Percentiles rank a stretch among this genome's conserved stretches.
These are phyloP conservation scores for Calvatia gigantea DNA, from an alignment of 768 basidiomycete species.

Conservation along the genomic window DNA sequence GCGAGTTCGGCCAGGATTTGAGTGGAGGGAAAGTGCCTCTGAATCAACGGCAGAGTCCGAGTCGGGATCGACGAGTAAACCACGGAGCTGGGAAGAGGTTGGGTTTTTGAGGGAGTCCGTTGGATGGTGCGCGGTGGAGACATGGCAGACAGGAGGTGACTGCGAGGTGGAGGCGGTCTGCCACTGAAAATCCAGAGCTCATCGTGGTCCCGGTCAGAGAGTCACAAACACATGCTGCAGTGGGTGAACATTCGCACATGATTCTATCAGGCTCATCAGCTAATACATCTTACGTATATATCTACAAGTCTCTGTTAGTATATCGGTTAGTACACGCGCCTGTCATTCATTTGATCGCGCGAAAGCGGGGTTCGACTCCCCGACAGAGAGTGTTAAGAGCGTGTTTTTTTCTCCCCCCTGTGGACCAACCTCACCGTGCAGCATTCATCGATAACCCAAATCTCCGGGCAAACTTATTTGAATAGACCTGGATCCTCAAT, in stretches of 20 bases:
- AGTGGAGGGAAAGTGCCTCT: conserved; percentile 64
- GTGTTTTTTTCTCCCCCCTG: neutral
- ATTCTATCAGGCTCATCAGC: neutral
- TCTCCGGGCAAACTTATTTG: no score
- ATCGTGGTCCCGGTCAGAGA: conserved; percentile 17
- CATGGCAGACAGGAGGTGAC: conserved; percentile 35
- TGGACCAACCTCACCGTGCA: neutral
- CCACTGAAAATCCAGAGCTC: conserved; percentile 50
- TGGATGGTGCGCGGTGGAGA: conserved; percentile 16
- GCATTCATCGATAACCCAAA: no score
- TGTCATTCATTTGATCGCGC: conserved; percentile 10
- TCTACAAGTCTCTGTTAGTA: conserved; percentile 1
- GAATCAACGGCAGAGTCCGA: conserved; percentile 43
- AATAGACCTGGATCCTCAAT: no score
- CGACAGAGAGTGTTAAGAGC: conserved; percentile 11
- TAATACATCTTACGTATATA: no score
- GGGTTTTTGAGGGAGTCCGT: conserved; percentile 20
- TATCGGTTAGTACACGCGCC: conserved; percentile 10
- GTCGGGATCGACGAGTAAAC: conserved; percentile 25
- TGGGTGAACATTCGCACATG: neutral
- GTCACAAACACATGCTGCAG: neutral
- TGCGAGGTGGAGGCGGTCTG: conserved; percentile 56
- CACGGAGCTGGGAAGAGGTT: conserved; percentile 33
- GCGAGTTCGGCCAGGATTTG: conserved; percentile 39
- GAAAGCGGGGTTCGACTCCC: conserved; percentile 19